Evolutionary conservation across 2,329 filamentous ascomycete genomes (phyloP).

Genomic region (Zymoseptoria passerinii): DNA sequence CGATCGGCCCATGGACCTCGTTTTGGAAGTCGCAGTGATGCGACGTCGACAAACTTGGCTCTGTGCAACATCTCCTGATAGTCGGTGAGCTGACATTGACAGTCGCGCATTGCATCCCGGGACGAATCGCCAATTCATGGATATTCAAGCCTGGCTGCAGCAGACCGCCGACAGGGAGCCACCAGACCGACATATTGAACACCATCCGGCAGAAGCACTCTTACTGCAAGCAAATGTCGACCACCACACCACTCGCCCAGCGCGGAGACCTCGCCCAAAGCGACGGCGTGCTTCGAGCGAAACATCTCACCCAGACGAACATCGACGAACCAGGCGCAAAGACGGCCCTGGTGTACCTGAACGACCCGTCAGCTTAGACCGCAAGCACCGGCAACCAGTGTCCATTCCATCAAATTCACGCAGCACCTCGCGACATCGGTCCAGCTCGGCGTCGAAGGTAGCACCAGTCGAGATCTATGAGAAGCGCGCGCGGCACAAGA

Average conservation of each 20-base stretch:
- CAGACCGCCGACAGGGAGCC: slow-evolving; percentile 32
- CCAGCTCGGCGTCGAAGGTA: background rate
- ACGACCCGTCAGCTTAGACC: slow-evolving; percentile 9
- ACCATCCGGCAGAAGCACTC: slow-evolving; percentile 10
- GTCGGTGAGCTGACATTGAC: background rate
- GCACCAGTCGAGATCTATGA: slow-evolving; percentile 29
- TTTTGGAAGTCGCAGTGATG: background rate
- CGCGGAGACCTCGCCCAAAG: slow-evolving; percentile 20
- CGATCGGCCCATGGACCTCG: background rate
- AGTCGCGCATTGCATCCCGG: background rate
- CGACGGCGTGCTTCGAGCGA: slow-evolving; percentile 32
- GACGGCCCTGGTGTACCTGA: background rate
- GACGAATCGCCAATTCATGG: slow-evolving; percentile 27
- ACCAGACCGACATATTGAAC: slow-evolving; percentile 20
- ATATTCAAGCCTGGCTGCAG: slow-evolving; percentile 40
- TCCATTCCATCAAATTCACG: slow-evolving; percentile 1
- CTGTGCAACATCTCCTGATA: background rate
- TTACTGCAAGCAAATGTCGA: background rate
- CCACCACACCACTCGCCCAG: background rate
- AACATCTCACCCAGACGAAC: slow-evolving; percentile 9
- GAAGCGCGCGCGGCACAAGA: slow-evolving; percentile 40
- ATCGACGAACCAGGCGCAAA: background rate
- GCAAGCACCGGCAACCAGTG: slow-evolving; percentile 2
- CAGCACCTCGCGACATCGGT: slow-evolving; percentile 1
- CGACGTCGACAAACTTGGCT: background rate